Evolutionary conservation across 2,329 filamentous ascomycete species (phyloP), one percentile per base, ranked within the genome.

Genomic region (Penicillium sp.): DNA sequence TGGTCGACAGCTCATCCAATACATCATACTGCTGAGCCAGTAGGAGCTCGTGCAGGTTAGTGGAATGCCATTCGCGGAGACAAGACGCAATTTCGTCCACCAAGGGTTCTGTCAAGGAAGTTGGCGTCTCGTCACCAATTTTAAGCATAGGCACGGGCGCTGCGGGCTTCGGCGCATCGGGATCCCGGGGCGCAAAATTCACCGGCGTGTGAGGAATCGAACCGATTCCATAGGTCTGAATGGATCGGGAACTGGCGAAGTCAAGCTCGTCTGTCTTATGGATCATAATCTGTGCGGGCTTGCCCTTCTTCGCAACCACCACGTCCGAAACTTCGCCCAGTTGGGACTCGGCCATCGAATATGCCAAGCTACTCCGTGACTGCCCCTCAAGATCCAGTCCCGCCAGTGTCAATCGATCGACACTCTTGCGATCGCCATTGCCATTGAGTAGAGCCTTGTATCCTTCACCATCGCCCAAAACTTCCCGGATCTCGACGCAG

Each of bases 1-100:
- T 82, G 54, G 84, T 83, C 1, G 91, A 89, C 70, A 97, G 86
- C 59, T 88, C 86, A 66, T 96, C 91, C 53, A 99, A 79, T 52
- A 87, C 84, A 48, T 82, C 78, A 74, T 99, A 99, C 70, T 92
- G 86, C 57, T 91, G 85, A 20, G 86, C 86, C 8, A 99, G 83
- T 1, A 99, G 82, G 23, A 97, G 81, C 70, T 96, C 91, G 75
- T 99, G 95, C 15, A 99, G 82, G 69, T 97, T 95, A 18, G 92
- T 96, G 20, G 94, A 96, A 76, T 99, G 93, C 95, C 94, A 99
- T 81, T 99, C 94, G 65, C 94, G 86, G 60, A 99, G 77, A 71
- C 94, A 99, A 3, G 92, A 97, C 14, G 94, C 92, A 66, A 99
- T 97, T 73, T 99, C 94, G 74, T 99, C 94, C 23, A 99, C 92